Evolutionary conservation across 2,329 filamentous ascomycete species (phyloP), one percentile per base, ranked within the genome.

Genomic region (Paecilomyces dactylethromorphus): DNA sequence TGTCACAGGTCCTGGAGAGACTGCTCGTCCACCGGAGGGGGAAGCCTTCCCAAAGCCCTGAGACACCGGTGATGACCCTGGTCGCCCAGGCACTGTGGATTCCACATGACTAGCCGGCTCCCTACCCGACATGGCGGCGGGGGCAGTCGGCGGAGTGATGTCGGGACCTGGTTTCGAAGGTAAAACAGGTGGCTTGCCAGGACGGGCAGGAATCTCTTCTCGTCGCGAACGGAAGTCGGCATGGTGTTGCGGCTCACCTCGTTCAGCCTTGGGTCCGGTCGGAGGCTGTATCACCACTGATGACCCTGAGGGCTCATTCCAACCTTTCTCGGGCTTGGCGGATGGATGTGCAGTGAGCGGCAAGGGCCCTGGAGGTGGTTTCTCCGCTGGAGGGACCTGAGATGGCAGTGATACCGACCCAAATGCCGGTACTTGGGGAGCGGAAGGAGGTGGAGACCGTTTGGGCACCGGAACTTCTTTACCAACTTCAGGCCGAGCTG

Each of bases 251-350:
- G 63, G 49, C 11, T 71, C 66, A 18, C 57, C 63, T 22, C 77
- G 69, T n/a, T 74, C 73, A 10, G 76, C 76, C 60, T 77, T 78
- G 8, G 77, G 77, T 11, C 73, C 75, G 8, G 76, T 79, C 11
- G 77, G 77, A 12, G 76, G 74, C 31, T 75, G 72, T 39, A 73
- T 69, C 1, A 66, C 55, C 1, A 66, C 55, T 3, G 63, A 60
- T 3, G 65, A 63, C 15, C 63, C 54, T 13, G 64, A 54, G 13
- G 56, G 33, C 22, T 71, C 68, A 58, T 55, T 54, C 1, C 62
- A 67, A 29, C 70, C 64, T 58, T 69, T 70, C 39, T 72, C 67
- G 10, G 57, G 3, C 26, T 58, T 65, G 0, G 56, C 15, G 11
- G 59, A 39, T 7, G 62, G 51, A 8, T 54, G 51, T 10, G 58